Evolutionary conservation across 352 stramenopile genomes (phyloP).

Genomic region (Pythium sukuiense): DNA sequence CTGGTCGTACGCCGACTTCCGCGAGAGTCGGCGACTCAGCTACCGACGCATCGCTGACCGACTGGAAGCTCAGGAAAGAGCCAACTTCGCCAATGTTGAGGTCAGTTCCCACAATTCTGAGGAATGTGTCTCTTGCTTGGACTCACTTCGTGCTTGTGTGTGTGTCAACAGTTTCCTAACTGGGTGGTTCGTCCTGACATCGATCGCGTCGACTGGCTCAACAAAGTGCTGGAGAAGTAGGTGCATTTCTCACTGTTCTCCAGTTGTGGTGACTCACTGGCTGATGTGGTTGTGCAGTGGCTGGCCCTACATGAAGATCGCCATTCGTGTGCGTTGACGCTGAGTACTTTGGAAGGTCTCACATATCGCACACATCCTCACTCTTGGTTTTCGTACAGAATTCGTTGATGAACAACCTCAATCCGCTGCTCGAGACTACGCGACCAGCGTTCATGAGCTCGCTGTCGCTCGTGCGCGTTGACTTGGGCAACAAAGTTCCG

Average conservation of each 20-base stretch:
- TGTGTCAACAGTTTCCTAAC: conserved; percentile 38
- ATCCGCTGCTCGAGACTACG: conserved; percentile 59
- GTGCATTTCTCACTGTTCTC: conserved; percentile 23
- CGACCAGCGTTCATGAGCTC: conserved; percentile 69
- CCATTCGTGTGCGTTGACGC: conserved; percentile 48
- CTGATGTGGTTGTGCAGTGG: conserved; percentile 31
- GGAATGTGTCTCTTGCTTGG: neutral
- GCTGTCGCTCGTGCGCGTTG: conserved; percentile 54
- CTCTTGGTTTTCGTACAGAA: conserved; percentile 36
- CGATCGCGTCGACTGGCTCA: conserved; percentile 78
- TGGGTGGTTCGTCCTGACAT: conserved; percentile 63
- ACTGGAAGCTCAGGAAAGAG: conserved; percentile 29
- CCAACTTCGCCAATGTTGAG: conserved; percentile 36
- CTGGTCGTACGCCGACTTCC: conserved; percentile 62
- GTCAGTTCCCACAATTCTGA: conserved; percentile 10
- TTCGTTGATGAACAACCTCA: conserved; percentile 58
- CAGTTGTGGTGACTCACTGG: neutral
- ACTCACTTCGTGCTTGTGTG: neutral
- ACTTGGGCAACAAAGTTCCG: conserved; percentile 55
- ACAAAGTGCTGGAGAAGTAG: conserved; percentile 55
- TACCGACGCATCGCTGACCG: conserved; percentile 27
- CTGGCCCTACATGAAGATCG: conserved; percentile 77
- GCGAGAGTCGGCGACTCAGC: conserved; percentile 31
- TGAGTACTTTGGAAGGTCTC: neutral
- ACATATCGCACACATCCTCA: neutral